Evolutionary conservation across 768 basidiomycete genomes (phyloP).

Genomic region (Auriscalpium orientale): DNA sequence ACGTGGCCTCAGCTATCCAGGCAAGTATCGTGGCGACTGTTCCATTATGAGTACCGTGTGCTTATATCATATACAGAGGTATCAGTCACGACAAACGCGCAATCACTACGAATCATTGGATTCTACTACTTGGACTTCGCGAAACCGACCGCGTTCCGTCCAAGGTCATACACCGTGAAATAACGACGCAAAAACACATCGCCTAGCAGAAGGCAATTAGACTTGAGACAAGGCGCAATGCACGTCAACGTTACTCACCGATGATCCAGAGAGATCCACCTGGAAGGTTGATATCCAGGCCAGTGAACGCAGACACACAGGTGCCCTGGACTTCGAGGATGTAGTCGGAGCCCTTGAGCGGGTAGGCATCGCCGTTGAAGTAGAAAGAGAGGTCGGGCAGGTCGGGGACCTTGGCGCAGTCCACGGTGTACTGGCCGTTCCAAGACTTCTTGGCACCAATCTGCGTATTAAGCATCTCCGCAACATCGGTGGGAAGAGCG

Average conservation of each 20-base stretch:
- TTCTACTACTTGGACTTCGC: constrained; percentile 37
- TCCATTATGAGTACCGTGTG: not conserved
- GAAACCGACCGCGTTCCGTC: constrained; percentile 75
- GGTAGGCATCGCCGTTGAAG: constrained; percentile 75
- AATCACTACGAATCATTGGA: not conserved
- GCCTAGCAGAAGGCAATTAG: constrained; percentile 30
- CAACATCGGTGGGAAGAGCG: constrained; percentile 86
- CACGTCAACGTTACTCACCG: constrained; percentile 40
- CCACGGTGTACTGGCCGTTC: constrained; percentile 93
- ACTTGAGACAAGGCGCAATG: too few relatives aligned
- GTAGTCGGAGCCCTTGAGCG: constrained; percentile 80
- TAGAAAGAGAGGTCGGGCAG: constrained; percentile 82
- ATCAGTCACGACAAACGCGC: not conserved
- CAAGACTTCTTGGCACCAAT: constrained; percentile 93
- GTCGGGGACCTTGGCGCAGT: constrained; percentile 75
- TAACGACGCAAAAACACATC: constrained; percentile 90
- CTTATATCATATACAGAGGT: not conserved
- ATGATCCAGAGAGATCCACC: constrained; percentile 83
- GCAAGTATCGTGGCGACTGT: too few relatives aligned
- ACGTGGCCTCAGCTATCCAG: too few relatives aligned
- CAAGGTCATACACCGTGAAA: constrained; percentile 85
- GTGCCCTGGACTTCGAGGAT: constrained; percentile 85
- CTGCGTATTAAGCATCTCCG: constrained; percentile 94
- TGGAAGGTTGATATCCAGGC: constrained; percentile 82
- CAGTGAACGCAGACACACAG: constrained; percentile 91